phyloP scores from a whole-genome alignment of 2,329 filamentous ascomycete genomes.

The Phaeosphaeriaceae sp. region DNA sequence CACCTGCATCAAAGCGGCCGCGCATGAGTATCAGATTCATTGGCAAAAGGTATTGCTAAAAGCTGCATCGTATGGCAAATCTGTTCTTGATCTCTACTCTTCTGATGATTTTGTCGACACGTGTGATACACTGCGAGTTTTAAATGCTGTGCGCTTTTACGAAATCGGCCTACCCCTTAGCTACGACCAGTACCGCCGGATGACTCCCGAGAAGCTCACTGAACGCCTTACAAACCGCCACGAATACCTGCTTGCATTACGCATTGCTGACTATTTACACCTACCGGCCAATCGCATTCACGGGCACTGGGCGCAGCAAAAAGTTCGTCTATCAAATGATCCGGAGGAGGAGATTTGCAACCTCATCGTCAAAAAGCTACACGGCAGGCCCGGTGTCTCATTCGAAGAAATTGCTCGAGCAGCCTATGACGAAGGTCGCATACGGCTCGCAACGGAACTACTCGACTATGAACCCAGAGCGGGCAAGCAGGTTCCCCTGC shows the following conservation, averaged over 20 bases:
- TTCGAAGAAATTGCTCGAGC: conserved; percentile 93
- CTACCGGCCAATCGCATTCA: conserved; percentile 90
- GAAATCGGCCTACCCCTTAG: conserved; percentile 89
- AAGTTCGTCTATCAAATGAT: conserved; percentile 82
- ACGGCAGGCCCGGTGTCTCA: conserved; percentile 89
- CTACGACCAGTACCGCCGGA: conserved; percentile 89
- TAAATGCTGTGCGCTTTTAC: conserved; percentile 92
- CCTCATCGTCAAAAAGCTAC: conserved; percentile 83
- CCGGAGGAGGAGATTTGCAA: conserved; percentile 88
- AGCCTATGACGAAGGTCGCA: conserved; percentile 91
- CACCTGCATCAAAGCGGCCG: conserved; percentile 89
- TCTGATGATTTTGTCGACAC: conserved; percentile 99
- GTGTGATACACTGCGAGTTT: conserved; percentile 89
- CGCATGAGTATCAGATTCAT: conserved; percentile 85
- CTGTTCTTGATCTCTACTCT: conserved; percentile 94
- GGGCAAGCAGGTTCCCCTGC: conserved; percentile 92
- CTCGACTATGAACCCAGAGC: conserved; percentile 93
- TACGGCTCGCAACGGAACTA: conserved; percentile 85
- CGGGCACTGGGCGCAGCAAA: conserved; percentile 95
- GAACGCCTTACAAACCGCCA: conserved; percentile 84
- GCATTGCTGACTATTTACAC: conserved; percentile 84
- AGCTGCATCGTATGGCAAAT: conserved; percentile 96
- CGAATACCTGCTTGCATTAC: conserved; percentile 88
- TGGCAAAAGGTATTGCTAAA: conserved; percentile 98
- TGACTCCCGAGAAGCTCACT: conserved; percentile 89